Base-by-base conservation (phyloP, 495 filamentous ascomycete species). In the Cladorrhinum samala region DNA sequence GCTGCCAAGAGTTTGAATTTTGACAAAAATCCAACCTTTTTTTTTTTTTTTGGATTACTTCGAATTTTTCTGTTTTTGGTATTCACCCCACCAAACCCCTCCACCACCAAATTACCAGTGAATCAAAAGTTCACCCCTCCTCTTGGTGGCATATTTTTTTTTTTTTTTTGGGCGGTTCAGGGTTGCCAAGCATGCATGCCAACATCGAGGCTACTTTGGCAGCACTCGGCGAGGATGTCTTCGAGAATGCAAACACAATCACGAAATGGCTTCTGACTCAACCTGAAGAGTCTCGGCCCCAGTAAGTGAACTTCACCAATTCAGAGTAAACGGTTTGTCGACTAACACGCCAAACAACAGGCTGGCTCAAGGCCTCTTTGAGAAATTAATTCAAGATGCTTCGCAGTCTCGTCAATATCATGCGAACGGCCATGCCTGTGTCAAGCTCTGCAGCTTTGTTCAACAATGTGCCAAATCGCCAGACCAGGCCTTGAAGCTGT, bases 371-470 rank as follows among this genome's bases (percentile, higher is more conserved):
- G 62, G 19, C 21, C 24, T 66, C 11, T 79, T 69, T 41, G 55
- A 66, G 27, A 66, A 61, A 25, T 65, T 79, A 16, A 60, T 81
- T 3, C 38, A 61, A 16, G 65, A 68, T 50, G 78, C 78, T 9
- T 68, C 69, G 16, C 72, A 74, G 49, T 72, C 76, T 16, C 63
- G 67, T 7, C 63, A 64, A 38, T 54, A 61, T 20, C 55, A 64
- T 47, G 60, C 59, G 20, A 65, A 67, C 49, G 60, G 72, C 64
- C 62, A 72, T 52, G 51, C 76, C 14, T 80, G 77, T 45, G 70
- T 75, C 48, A 77, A 72, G 55, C 67, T 81, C 9, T 79, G 78
- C 56, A 74, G 78, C 46, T 76, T 79, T 54, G 67, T 79, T 52
- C 77, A 80, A 60, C 74, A 75, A 49, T 79, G 73, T 48, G 68